Percentiles rank a stretch among this genome's conserved stretches.
Evolutionary conservation across 106 monocot species (phyloP).

Genomic region (Hemerocallis citrina): DNA sequence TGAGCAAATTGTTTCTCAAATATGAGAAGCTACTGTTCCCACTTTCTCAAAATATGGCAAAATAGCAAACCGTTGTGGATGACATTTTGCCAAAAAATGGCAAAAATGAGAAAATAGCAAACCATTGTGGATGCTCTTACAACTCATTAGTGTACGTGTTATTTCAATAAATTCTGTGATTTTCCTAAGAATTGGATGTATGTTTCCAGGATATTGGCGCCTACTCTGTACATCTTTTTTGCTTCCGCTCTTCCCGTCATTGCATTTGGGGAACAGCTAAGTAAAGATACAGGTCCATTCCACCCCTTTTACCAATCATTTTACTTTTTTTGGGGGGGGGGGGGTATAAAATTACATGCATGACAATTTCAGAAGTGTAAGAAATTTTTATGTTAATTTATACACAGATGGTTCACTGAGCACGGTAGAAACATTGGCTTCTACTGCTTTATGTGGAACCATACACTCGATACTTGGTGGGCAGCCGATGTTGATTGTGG

Average conservation of each 20-base stretch:
- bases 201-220: constrained; percentile 76
- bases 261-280: constrained; percentile 85
- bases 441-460: constrained; percentile 84
- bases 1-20: no score
- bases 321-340: background rate
- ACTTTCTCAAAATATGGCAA: no score
- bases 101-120: no score
- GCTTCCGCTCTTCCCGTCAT: constrained; percentile 94
- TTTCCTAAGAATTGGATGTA: no score
- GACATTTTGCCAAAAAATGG: no score
- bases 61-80: no score
- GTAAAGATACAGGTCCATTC: constrained; percentile 54
- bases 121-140: no score
- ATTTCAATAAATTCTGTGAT: no score
- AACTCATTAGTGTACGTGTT: no score
- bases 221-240: constrained; percentile 86
- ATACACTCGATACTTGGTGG: constrained; percentile 87
- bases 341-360: background rate
- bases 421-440: constrained; percentile 75
- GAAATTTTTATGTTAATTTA: background rate
- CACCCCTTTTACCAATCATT: background rate
- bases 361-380: background rate
- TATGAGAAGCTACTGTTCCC: no score
- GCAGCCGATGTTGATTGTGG: constrained; percentile 87
- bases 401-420: constrained; percentile 61